Evolutionary conservation across 352 stramenopile species (phyloP).

Genomic region (Vaucheria bursata): DNA sequence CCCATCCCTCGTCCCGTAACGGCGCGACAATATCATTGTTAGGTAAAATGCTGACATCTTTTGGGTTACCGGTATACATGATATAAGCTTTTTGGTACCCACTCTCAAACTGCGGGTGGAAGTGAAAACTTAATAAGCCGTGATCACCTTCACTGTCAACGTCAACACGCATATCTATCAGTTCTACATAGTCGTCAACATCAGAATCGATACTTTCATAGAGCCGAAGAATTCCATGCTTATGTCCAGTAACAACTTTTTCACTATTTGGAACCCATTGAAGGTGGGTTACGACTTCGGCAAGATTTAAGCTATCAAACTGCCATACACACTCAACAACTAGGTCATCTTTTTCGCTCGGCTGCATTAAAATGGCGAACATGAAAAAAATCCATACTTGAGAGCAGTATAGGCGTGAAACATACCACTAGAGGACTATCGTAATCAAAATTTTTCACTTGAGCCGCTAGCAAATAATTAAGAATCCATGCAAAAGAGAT

Average conservation of each 20-base stretch:
- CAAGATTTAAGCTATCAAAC: too few relatives aligned
- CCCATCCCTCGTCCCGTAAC: background rate
- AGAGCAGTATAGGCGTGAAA: too few relatives aligned
- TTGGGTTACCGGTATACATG: constrained; percentile 8
- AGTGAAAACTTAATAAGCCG: background rate
- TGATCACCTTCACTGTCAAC: background rate
- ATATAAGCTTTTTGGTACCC: background rate
- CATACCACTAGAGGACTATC: too few relatives aligned
- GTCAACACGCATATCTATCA: constrained; percentile 1
- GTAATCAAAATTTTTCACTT: too few relatives aligned
- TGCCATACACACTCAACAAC: too few relatives aligned
- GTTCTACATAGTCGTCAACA: background rate
- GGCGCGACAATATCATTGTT: background rate
- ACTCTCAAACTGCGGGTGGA: background rate
- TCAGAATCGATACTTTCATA: constrained; percentile 6
- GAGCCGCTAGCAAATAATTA: too few relatives aligned
- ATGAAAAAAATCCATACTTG: too few relatives aligned
- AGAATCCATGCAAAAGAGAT: too few relatives aligned
- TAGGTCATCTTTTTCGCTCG: too few relatives aligned
- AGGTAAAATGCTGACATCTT: background rate
- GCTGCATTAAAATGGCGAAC: too few relatives aligned
- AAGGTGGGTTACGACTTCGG: too few relatives aligned
- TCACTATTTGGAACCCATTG: background rate
- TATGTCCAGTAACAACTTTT: background rate
- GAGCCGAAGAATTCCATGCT: background rate